A percentile compares a stretch with the other conserved stretches of the same genome.
phyloP scores from a whole-genome alignment of 495 filamentous ascomycete species.

The Pyrenula aspistea region DNA sequence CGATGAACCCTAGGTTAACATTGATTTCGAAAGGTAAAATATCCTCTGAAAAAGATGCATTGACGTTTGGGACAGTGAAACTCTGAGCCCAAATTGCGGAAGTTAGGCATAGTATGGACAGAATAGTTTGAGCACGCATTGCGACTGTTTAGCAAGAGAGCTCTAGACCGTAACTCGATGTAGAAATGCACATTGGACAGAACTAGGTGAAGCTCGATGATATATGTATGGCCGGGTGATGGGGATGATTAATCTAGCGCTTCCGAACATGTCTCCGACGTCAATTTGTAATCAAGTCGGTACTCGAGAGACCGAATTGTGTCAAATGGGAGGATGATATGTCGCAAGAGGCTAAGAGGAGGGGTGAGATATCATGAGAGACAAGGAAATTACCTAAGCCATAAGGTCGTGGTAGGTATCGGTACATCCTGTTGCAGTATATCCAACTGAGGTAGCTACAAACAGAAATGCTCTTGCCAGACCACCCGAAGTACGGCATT shows the following conservation, averaged over 20 bases:
- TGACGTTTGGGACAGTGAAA: background rate
- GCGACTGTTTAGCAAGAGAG: background rate
- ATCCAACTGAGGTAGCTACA: too few relatives aligned
- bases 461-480: too few relatives aligned
- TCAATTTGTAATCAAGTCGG: background rate
- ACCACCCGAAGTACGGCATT: too few relatives aligned
- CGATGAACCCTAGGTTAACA: background rate
- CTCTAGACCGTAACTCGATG: background rate
- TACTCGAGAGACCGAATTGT: background rate
- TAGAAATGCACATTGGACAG: background rate
- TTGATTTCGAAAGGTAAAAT: background rate
- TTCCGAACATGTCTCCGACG: background rate
- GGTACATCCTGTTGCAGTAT: too few relatives aligned
- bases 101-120: background rate
- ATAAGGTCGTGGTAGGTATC: too few relatives aligned
- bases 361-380: background rate
- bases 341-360: background rate
- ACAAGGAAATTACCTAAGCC: too few relatives aligned
- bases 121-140: background rate
- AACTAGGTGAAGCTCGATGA: background rate
- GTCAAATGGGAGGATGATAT: background rate
- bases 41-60: background rate
- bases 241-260: background rate
- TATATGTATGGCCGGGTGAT: background rate
- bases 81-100: background rate